Conservation (phyloP, 768 basidiomycete species). For the Boletellus sp. region DNA sequence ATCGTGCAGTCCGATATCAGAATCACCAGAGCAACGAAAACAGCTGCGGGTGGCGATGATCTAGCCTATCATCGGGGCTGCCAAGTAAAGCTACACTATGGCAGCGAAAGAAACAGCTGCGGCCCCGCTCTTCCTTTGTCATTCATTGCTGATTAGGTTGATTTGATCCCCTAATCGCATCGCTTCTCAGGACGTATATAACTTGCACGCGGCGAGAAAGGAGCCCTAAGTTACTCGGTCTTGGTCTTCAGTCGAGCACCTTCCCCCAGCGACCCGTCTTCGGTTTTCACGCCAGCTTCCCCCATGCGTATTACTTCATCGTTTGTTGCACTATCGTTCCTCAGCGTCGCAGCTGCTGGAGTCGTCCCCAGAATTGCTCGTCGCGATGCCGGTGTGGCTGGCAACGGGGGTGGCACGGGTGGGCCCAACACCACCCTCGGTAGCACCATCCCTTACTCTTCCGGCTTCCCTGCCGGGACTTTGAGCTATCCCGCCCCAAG, state of each 20-base stretch:
- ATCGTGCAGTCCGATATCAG: not conserved
- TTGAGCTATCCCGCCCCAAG: not conserved
- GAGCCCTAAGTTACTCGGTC: not conserved
- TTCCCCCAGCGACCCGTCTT: not conserved
- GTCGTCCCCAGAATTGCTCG: not conserved
- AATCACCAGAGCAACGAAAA: not conserved
- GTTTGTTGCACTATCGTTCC: slow-evolving; percentile 2
- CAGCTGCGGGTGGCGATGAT: not conserved
- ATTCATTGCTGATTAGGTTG: not conserved
- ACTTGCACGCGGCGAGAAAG: not conserved
- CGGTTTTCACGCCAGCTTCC: not conserved
- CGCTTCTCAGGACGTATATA: slow-evolving; percentile 5
- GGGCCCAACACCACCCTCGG: not conserved
- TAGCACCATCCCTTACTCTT: not conserved
- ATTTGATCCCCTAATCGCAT: not conserved
- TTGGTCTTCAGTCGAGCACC: not conserved
- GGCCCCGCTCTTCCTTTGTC: not conserved
- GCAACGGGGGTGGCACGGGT: not conserved
- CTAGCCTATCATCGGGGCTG: not conserved
- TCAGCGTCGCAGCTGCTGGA: slow-evolving; percentile 5
- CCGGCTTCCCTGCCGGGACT: not conserved
- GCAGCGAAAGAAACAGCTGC: slow-evolving; percentile 2
- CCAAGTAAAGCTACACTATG: not conserved
- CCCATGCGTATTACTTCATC: slow-evolving; percentile 9
- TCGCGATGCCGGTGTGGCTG: not conserved